Evolutionary conservation across 306 rosid species (phyloP), one percentile per base, ranked within the genome.

Genomic region (Ormosia semicastrata): DNA sequence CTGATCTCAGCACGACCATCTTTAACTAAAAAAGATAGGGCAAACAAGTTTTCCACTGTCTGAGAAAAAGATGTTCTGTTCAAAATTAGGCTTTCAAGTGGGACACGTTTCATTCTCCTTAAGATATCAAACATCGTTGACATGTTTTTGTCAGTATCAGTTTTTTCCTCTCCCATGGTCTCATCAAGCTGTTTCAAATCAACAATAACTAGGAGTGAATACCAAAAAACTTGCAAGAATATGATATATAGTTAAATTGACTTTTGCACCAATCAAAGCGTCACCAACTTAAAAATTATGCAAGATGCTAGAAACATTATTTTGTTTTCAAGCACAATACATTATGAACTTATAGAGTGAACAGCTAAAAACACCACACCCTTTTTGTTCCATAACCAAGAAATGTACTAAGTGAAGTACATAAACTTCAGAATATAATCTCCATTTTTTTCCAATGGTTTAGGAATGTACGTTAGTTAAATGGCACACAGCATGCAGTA

Each of bases 121-220:
- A 95, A 85, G 57, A 93, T 83, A 34, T 72, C 81, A 78, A 90
- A 95, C 92, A 93, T 93, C 0, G 82, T 89, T 8, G 88, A 53
- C 97, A 91, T 89, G 81, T 89, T 91, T 82, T 89, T 86, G 76
- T 93, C 95, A 0, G 98, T 95, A 53, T 95, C 98, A 8, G 93
- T 88, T 82, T 87, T 89, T 41, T 58, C 91, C 77, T 69, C 91
- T 0, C 41, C 76, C 4, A 18, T 79, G 54, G 87, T 30, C 9
- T 86, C 87, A 40, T 83, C 85, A 71, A 92, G 85, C 98, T 94
- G 94, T 67, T 44, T 36, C 77, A 84, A 66, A 78, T 12, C 29
- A 70, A 30, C 29, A 84, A 71, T 3, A 82, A 43, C 59, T 43
- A 63, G 7, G 7, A 7, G 57, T 67, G 53, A 83, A 58, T 43